Base-by-base conservation (phyloP, 352 stramenopile species). In the Salisapilia sapeloensis region DNA sequence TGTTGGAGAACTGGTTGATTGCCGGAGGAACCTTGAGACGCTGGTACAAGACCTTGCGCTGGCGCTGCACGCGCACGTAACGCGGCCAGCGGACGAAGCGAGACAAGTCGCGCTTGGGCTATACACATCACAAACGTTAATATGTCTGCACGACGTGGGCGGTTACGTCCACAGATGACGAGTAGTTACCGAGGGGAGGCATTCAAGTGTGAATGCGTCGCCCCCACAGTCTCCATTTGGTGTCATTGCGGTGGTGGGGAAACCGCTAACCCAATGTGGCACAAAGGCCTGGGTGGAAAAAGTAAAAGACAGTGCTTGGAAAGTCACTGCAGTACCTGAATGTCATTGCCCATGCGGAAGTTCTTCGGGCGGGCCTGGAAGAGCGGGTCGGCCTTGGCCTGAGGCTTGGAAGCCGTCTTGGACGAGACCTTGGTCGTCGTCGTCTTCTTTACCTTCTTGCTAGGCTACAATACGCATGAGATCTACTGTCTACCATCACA, bases 1-100 rank as follows among this genome's bases (percentile, higher is more conserved):
- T 87, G 70, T 98, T 95, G 51, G 71, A 90, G 78, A 99, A 99
- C 72, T 99, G 94, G 71, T 98, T 97, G 56, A 99, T 85, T 57
- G 89, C 89, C 42, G 95, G 95, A 38, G 95, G 96, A 29, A 98
- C 93, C 72, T 99, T 99, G 19, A 99, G 69, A 50, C 96, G 92
- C 61, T 98, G 89, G 66, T 96, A 94, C 40, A 99, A 62, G 34
- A 99, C 89, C 61, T 98, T 97, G 52, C 92, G 84, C 74, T 99
- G 95, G 56, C 96, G 87, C 77, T 99, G 96, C 45, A 99, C 75
- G 42, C 94, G 85, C 37, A 99, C 92, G 66, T 99, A 98, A 55
- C 87, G 77, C 35, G 96, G 95, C 96, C 95, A 99, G 50, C 92
- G 92, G 20, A 99, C 93, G 53, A 98, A 99, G 45, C 96, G 84